Evolutionary conservation across 2,329 filamentous ascomycete genomes (phyloP).

Genomic region (Scopulariopsis brevicaulis): DNA sequence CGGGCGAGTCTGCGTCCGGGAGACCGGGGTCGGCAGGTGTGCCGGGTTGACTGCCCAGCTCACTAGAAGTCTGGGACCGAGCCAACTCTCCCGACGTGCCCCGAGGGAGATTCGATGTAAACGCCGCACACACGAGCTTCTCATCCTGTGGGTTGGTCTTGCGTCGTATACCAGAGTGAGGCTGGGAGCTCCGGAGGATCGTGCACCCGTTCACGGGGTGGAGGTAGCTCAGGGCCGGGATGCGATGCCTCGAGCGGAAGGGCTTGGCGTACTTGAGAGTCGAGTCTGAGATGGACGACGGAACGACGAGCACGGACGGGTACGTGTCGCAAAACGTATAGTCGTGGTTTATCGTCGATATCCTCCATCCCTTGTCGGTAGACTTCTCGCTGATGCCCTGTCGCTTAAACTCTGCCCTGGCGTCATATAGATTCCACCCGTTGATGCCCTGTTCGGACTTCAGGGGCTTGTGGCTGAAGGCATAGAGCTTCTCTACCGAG

Average conservation of each 20-base stretch:
- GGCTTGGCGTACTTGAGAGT: conserved; percentile 85
- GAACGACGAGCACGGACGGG: conserved; percentile 73
- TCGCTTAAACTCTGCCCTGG: conserved; percentile 72
- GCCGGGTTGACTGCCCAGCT: background rate
- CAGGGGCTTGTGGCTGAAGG: conserved; percentile 73
- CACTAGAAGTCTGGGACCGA: conserved; percentile 10
- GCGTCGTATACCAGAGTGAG: conserved; percentile 71
- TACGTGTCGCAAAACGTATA: conserved; percentile 92
- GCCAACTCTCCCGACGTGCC: background rate
- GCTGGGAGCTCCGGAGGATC: conserved; percentile 90
- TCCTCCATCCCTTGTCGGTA: conserved; percentile 72
- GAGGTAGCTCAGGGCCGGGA: conserved; percentile 87
- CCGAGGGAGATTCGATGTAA: conserved; percentile 53
- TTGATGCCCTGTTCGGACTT: conserved; percentile 62
- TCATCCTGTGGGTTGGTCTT: conserved; percentile 95
- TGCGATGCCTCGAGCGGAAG: conserved; percentile 79
- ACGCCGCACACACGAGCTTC: conserved; percentile 84
- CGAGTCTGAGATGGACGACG: conserved; percentile 87
- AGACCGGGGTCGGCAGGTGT: conserved; percentile 17
- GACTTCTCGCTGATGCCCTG: conserved; percentile 79
- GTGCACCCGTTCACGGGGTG: conserved; percentile 95
- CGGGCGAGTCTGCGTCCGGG: conserved; percentile 10
- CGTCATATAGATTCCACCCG: conserved; percentile 78
- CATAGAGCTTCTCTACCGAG: conserved; percentile 79
- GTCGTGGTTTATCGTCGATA: conserved; percentile 81